Evolutionary conservation across 2,329 filamentous ascomycete genomes (phyloP).

Genomic region (Alternaria viburni): DNA sequence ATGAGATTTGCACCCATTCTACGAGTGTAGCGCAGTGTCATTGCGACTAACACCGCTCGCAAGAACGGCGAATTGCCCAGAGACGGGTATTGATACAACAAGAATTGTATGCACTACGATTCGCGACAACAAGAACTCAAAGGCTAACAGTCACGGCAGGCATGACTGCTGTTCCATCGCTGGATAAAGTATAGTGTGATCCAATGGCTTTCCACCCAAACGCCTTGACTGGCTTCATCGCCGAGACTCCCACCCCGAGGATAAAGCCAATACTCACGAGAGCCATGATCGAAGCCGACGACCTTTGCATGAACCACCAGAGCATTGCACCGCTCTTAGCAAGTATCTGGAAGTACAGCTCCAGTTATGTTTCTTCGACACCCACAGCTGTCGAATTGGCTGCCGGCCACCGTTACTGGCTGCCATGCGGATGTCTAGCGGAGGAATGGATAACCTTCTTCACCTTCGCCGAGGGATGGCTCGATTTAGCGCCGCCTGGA

Average conservation of each 20-base stretch:
- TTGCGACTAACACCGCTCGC: neutral
- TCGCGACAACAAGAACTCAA: neutral
- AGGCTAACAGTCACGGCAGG: neutral
- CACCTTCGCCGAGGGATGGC: neutral
- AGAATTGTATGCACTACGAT: neutral
- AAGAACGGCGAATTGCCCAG: neutral
- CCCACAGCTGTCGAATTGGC: neutral
- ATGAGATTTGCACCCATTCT: neutral
- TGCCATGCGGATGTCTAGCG: neutral
- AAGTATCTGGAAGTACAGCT: neutral
- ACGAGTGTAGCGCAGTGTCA: neutral
- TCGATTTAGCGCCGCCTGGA: neutral
- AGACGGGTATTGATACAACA: neutral
- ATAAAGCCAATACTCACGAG: neutral
- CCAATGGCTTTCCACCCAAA: neutral
- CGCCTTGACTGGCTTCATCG: neutral
- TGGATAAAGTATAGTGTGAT: neutral
- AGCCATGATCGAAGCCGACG: neutral
- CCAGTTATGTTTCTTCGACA: neutral
- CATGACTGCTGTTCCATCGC: neutral
- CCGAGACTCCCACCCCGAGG: neutral
- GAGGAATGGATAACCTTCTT: slow-evolving; percentile 8
- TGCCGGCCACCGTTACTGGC: slow-evolving; percentile 8
- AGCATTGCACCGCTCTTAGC: neutral
- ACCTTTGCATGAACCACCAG: neutral